phyloP scores from a whole-genome alignment of 805 yeast genomes.

The Cyberlindnera subsufficiens region DNA sequence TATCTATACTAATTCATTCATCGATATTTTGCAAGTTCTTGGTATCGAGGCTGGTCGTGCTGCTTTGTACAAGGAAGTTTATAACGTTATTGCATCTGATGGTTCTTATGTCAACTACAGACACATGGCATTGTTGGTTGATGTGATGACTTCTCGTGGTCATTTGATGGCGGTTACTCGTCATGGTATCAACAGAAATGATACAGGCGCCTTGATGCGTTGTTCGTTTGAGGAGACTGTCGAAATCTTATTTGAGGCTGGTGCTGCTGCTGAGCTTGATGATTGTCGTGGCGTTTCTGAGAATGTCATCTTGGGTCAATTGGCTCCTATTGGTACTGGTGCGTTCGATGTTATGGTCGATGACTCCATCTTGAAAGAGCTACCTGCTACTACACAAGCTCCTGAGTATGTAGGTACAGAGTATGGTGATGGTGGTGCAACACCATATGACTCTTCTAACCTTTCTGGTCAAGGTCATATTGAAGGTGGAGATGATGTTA shows the following conservation, averaged over 20 bases:
- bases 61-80: conserved; percentile 88
- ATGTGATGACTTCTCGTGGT: conserved; percentile 98
- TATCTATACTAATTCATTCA: conserved; percentile 94
- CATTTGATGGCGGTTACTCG: conserved; percentile 98
- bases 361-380: conserved; percentile 68
- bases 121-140: conserved; percentile 96
- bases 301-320: conserved; percentile 94
- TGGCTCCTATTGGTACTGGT: conserved; percentile 99
- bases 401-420: conserved; percentile 32
- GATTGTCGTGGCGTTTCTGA: conserved; percentile 99
- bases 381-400: conserved; percentile 30
- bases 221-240: conserved; percentile 99
- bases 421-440: conserved; percentile 67
- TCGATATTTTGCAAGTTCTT: conserved; percentile 87
- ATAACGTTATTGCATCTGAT: conserved; percentile 97
- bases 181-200: conserved; percentile 98
- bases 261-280: conserved; percentile 95
- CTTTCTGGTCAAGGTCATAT: conserved; percentile 66
- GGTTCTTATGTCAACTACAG: conserved; percentile 99
- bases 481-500: conserved; percentile 64
- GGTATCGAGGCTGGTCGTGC: conserved; percentile 99
- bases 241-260: conserved; percentile 95
- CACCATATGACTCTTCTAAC: conserved; percentile 75
- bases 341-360: conserved; percentile 94
- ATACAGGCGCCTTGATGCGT: conserved; percentile 98